These are phyloP conservation scores for Aureobasidium sp. DNA, from an alignment of 2,329 filamentous ascomycete genomes.

Conservation along the genomic window DNA sequence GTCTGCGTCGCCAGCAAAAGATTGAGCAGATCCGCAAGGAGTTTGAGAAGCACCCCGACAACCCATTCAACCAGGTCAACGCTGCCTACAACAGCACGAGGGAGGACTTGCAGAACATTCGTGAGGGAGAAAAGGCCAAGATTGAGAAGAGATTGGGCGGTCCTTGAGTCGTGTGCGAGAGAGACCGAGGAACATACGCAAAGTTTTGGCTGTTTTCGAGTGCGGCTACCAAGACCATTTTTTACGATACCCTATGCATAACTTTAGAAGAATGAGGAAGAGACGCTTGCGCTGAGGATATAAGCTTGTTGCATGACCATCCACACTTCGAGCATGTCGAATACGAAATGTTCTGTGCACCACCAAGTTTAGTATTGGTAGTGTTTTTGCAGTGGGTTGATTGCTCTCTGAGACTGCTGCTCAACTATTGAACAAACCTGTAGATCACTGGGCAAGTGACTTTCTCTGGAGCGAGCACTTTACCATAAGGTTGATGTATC, in stretches of 20 bases:
- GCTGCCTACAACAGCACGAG: slow-evolving; percentile 67
- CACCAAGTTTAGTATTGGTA: too few species aligned
- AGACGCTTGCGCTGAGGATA: neutral
- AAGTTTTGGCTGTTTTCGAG: neutral
- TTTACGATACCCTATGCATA: slow-evolving; percentile 12
- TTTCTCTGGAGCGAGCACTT: too few species aligned
- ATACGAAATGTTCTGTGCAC: too few species aligned
- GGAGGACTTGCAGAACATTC: slow-evolving; percentile 65
- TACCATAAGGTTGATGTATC: too few species aligned
- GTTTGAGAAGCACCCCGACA: slow-evolving; percentile 90
- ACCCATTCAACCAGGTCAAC: slow-evolving; percentile 81
- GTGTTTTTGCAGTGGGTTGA: too few species aligned
- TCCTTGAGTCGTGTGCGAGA: neutral
- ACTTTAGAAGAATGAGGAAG: neutral
- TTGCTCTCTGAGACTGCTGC: too few species aligned
- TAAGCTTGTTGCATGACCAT: neutral
- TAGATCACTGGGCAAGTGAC: too few species aligned
- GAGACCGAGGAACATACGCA: neutral
- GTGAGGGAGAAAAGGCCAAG: slow-evolving; percentile 61
- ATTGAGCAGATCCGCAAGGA: slow-evolving; percentile 80
- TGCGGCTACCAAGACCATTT: neutral
- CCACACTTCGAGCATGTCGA: too few species aligned
- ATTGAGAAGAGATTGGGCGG: slow-evolving; percentile 62
- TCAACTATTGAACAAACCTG: too few species aligned
- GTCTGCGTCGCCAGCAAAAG: slow-evolving; percentile 74